Conservation (phyloP, 1,284 basidiomycete species). For the Clitocybe nebularis region DNA sequence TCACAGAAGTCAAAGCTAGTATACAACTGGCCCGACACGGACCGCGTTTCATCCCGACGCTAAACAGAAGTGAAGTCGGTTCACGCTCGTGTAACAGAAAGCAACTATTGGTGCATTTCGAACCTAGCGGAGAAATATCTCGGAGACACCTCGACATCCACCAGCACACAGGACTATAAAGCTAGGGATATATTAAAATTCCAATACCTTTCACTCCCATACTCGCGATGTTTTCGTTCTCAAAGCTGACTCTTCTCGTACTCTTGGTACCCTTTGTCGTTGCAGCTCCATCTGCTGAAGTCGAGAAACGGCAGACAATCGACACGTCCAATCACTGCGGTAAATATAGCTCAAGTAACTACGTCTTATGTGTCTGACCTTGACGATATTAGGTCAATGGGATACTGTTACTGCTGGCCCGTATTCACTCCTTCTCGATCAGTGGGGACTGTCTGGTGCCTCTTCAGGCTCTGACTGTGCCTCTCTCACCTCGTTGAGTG, state of each 20-base stretch:
- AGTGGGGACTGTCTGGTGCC: conserved; percentile 47
- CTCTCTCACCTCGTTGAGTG: conserved; percentile 41
- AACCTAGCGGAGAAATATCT: conserved; percentile 6
- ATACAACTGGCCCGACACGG: conserved; percentile 8
- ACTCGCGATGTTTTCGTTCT: conserved; percentile 10
- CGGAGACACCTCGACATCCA: conserved; percentile 14
- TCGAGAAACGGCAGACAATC: conserved; percentile 24
- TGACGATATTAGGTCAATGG: conserved; percentile 41
- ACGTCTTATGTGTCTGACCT: neutral
- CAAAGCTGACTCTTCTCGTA: conserved; percentile 10
- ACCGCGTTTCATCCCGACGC: conserved; percentile 1
- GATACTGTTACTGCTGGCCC: conserved; percentile 39
- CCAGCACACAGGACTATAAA: conserved; percentile 2
- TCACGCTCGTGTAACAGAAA: neutral
- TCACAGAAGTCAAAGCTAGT: neutral
- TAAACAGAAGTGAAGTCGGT: neutral
- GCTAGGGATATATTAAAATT: neutral
- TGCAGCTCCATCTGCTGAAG: conserved; percentile 25
- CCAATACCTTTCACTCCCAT: conserved; percentile 2
- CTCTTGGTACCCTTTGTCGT: conserved; percentile 20
- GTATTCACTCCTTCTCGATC: conserved; percentile 49
- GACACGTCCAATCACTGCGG: conserved; percentile 32
- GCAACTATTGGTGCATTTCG: too few relatives aligned
- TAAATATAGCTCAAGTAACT: conserved; percentile 6
- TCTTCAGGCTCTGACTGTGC: conserved; percentile 55